Conservation (phyloP, 2,329 filamentous ascomycete genomes). For the Paraphoma sp. region DNA sequence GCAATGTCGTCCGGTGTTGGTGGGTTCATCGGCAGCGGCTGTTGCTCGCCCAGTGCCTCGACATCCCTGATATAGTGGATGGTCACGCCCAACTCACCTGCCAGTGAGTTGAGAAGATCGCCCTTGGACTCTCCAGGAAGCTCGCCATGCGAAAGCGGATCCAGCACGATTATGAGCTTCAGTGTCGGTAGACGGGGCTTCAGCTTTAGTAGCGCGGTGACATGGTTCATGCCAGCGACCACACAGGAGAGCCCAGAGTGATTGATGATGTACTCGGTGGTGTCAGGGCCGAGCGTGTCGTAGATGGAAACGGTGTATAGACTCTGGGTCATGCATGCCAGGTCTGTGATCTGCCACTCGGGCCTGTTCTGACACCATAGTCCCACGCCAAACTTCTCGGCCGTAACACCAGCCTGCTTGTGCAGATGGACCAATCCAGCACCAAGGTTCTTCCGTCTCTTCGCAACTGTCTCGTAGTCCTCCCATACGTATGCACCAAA, state of each 20-base stretch:
- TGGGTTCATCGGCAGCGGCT: constrained; percentile 72
- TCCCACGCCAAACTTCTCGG: constrained; percentile 73
- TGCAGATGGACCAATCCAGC: constrained; percentile 85
- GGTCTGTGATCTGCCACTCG: constrained; percentile 88
- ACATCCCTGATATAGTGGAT: constrained; percentile 83
- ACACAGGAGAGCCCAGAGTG: constrained; percentile 80
- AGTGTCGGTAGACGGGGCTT: constrained; percentile 77
- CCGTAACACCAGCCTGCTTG: constrained; percentile 71
- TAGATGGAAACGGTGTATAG: constrained; percentile 93
- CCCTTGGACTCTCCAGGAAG: constrained; percentile 78
- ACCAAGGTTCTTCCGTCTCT: constrained; percentile 82
- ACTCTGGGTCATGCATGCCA: constrained; percentile 85
- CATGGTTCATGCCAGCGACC: constrained; percentile 79
- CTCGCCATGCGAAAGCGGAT: constrained; percentile 82
- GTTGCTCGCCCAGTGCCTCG: constrained; percentile 77
- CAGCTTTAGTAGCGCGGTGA: constrained; percentile 81
- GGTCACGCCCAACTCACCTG: constrained; percentile 73
- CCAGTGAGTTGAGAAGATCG: constrained; percentile 77
- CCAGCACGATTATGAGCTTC: constrained; percentile 87
- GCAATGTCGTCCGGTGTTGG: constrained; percentile 77
- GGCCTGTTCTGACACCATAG: constrained; percentile 88
- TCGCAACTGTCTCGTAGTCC: constrained; percentile 79
- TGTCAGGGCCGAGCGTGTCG: constrained; percentile 90
- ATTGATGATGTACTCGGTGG: constrained; percentile 95
- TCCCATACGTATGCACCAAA: constrained; percentile 84